A percentile compares a stretch with the other conserved stretches of the same genome.
Conservation (phyloP, 345 rosid species). For the Mangifera indica region DNA sequence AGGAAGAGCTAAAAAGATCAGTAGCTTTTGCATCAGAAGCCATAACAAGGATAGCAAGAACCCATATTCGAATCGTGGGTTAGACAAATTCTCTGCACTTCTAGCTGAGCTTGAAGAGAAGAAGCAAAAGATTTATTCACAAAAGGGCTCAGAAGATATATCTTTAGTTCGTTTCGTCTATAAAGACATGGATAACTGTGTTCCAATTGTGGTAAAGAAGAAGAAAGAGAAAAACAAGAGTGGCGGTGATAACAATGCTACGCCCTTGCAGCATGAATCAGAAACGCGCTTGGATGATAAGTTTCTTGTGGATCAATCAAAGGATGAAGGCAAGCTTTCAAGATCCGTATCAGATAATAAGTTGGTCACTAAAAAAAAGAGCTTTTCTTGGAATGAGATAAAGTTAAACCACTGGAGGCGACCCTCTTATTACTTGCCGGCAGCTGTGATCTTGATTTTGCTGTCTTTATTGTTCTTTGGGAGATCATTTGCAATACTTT, state of each 20-base stretch:
- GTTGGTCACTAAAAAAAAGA: conserved; percentile 14
- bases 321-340: conserved; percentile 15
- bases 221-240: conserved; percentile 37
- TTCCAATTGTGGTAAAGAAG: conserved; percentile 60
- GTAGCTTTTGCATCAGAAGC: conserved; percentile 16
- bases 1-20: conserved; percentile 36
- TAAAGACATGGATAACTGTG: conserved; percentile 36
- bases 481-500: conserved; percentile 54
- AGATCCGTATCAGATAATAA: conserved; percentile 11
- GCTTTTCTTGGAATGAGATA: conserved; percentile 21
- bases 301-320: conserved; percentile 3
- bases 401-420: conserved; percentile 33
- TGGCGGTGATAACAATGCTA: conserved; percentile 6
- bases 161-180: conserved; percentile 60
- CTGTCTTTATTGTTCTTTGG: conserved; percentile 55
- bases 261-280: not conserved
- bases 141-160: conserved; percentile 39
- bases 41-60: conserved; percentile 39
- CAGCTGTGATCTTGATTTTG: conserved; percentile 47
- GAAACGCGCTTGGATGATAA: conserved; percentile 2
- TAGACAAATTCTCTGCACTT: conserved; percentile 70
- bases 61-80: conserved; percentile 72
- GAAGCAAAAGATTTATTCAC: conserved; percentile 52
- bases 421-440: conserved; percentile 51
- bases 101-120: conserved; percentile 59